Conservation (phyloP, 139 green algal species). For the Zygnema cylindricum region DNA sequence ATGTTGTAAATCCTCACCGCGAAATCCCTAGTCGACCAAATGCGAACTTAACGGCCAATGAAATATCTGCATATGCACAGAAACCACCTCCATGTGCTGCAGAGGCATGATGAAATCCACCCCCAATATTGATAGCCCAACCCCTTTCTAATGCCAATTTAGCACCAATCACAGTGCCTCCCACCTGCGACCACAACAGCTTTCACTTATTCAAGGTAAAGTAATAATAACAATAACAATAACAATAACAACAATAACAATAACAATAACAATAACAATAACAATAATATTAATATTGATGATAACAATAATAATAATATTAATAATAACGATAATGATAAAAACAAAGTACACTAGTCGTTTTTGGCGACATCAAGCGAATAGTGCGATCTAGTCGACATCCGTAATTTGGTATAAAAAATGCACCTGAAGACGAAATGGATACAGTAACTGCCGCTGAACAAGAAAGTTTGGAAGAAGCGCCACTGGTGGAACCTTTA, state of each 20-base stretch:
- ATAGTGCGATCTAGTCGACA: no score
- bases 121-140: conserved; percentile 58
- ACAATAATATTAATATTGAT: no score
- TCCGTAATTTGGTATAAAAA: background rate
- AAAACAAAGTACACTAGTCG: no score
- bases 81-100: conserved; percentile 14
- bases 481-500: conserved; percentile 19
- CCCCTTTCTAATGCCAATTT: conserved; percentile 53
- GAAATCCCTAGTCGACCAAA: conserved; percentile 12
- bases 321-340: background rate
- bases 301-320: background rate
- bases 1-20: background rate
- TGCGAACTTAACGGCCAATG: conserved; percentile 39
- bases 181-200: conserved; percentile 12
- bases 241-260: background rate
- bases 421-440: conserved; percentile 27
- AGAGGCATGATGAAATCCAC: conserved; percentile 30
- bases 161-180: conserved; percentile 45
- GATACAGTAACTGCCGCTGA: background rate
- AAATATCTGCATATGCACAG: conserved; percentile 53
- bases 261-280: background rate
- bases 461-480: conserved; percentile 23
- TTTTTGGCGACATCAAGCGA: no score
- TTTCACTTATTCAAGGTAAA: no score
- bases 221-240: background rate